A percentile compares a stretch with the other conserved stretches of the same genome.
Conservation (phyloP, 352 stramenopile genomes). For the Phytophthora crassamura region DNA sequence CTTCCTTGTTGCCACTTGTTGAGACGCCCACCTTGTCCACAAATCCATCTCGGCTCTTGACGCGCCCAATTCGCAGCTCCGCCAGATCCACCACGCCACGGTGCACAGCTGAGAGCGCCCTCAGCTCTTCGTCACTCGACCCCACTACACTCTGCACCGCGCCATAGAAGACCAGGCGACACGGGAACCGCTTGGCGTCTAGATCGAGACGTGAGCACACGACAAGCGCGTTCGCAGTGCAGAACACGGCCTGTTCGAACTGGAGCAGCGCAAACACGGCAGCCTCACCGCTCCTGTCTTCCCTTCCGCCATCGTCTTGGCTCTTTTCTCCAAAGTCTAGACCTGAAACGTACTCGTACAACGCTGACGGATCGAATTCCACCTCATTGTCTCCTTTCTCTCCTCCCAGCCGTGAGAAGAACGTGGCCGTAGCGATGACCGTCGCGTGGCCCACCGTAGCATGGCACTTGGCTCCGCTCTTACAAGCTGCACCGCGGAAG, state of each 20-base stretch:
- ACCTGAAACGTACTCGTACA: slow-evolving; percentile 60
- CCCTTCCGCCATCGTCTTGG: no score
- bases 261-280: slow-evolving; percentile 67
- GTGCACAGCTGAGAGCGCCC: slow-evolving; percentile 15
- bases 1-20: slow-evolving; percentile 8
- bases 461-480: slow-evolving; percentile 78
- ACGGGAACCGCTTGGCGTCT: slow-evolving; percentile 62
- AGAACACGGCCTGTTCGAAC: slow-evolving; percentile 74
- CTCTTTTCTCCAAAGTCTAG: slow-evolving; percentile 23
- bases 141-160: slow-evolving; percentile 51
- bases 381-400: neutral
- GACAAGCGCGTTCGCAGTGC: slow-evolving; percentile 52
- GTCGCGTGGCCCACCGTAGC: slow-evolving; percentile 81
- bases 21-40: slow-evolving; percentile 61
- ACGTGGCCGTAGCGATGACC: slow-evolving; percentile 67
- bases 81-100: slow-evolving; percentile 30
- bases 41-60: slow-evolving; percentile 66
- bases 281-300: neutral
- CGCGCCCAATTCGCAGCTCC: slow-evolving; percentile 57
- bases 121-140: slow-evolving; percentile 19
- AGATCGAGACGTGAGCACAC: slow-evolving; percentile 83
- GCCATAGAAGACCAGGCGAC: slow-evolving; percentile 80
- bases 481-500: slow-evolving; percentile 52
- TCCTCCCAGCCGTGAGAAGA: slow-evolving; percentile 49
- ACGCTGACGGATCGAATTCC: slow-evolving; percentile 42